Conservation (phyloP, 2,329 filamentous ascomycete species). For the Cordyceps sp. region DNA sequence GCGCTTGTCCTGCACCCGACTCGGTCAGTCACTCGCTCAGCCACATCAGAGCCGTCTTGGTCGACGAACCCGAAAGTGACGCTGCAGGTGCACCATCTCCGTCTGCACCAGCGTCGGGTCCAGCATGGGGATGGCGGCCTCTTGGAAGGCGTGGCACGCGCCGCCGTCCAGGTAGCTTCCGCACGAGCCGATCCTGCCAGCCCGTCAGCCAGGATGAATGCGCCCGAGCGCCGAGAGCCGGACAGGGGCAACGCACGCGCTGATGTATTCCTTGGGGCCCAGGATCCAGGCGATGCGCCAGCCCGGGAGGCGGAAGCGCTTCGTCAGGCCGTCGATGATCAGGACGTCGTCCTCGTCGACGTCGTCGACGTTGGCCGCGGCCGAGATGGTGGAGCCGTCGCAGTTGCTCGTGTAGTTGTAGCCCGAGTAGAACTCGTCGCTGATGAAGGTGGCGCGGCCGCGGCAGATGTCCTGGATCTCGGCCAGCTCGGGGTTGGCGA, state of each 20-base stretch:
- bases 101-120: slow-evolving; percentile 62
- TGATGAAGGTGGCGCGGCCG: slow-evolving; percentile 77
- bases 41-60: background rate
- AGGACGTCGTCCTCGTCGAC: slow-evolving; percentile 83
- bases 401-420: slow-evolving; percentile 94
- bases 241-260: slow-evolving; percentile 37
- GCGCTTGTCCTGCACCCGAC: slow-evolving; percentile 52
- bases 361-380: slow-evolving; percentile 78
- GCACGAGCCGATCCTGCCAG: slow-evolving; percentile 57
- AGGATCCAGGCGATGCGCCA: slow-evolving; percentile 97
- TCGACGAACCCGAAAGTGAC: slow-evolving; percentile 52
- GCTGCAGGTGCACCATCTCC: slow-evolving; percentile 82
- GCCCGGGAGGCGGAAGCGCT: slow-evolving; percentile 87
- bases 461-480: slow-evolving; percentile 89
- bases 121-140: slow-evolving; percentile 86
- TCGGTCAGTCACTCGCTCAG: background rate
- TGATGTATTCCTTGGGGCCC: slow-evolving; percentile 90
- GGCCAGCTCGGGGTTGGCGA: slow-evolving; percentile 68
- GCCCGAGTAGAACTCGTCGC: slow-evolving; percentile 91
- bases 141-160: slow-evolving; percentile 88
- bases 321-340: slow-evolving; percentile 89
- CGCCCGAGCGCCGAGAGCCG: too few species aligned
- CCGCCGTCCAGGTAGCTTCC: slow-evolving; percentile 91
- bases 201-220: slow-evolving; percentile 1
- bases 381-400: slow-evolving; percentile 76